phyloP scores from a whole-genome alignment of 2,329 filamentous ascomycete genomes.

The Emmonsiellopsis sp. region DNA sequence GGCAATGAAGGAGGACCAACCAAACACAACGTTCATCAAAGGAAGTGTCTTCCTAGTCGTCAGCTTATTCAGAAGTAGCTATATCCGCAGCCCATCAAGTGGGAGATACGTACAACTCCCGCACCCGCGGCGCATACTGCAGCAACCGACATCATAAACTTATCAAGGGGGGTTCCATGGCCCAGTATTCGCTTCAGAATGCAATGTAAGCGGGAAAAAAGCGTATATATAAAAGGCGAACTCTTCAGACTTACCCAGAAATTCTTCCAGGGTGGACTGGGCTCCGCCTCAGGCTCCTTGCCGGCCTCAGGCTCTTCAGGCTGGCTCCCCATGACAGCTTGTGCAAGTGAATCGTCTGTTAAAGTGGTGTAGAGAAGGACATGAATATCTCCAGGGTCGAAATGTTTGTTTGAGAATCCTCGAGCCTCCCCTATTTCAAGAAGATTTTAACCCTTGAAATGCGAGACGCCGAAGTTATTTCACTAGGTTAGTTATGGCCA shows the following conservation, averaged over 20 bases:
- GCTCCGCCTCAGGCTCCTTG: slow-evolving; percentile 7
- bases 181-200: slow-evolving; percentile 15
- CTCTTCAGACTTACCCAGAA: slow-evolving; percentile 15
- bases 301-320: not conserved
- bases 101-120: slow-evolving; percentile 16
- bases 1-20: slow-evolving; percentile 16
- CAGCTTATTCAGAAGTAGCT: not conserved
- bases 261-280: slow-evolving; percentile 15
- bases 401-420: no score
- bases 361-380: no score
- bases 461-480: no score
- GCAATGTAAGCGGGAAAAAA: slow-evolving; percentile 2
- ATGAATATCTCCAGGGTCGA: no score
- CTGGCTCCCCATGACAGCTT: not conserved
- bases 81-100: not conserved
- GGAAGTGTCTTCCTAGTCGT: slow-evolving; percentile 22
- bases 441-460: no score
- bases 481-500: no score
- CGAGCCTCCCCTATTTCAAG: no score
- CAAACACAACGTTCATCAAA: slow-evolving; percentile 53
- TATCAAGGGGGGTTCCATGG: slow-evolving; percentile 15
- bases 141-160: slow-evolving; percentile 14
- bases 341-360: no score
- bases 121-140: slow-evolving; percentile 17
- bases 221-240: not conserved